Base-by-base conservation (phyloP, 106 monocot genomes). In the Hemerocallis citrina region DNA sequence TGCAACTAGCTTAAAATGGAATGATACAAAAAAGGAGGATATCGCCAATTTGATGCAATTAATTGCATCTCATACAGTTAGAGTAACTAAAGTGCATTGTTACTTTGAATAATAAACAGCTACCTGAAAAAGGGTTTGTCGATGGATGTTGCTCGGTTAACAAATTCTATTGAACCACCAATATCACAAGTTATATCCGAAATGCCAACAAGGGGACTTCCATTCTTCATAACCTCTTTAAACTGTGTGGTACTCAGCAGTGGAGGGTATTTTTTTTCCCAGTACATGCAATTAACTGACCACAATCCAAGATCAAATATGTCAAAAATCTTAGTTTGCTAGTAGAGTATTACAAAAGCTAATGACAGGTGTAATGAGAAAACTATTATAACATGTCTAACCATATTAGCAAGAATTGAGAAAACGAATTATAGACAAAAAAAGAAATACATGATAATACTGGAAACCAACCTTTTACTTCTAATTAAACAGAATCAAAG, bases 211-310 rank as follows among this genome's bases (percentile, higher is more conserved):
- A 98, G 85, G 31, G 81, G 84, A 50, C 79, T 75, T 41, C 79
- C 72, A 43, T 79, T 79, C 63, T 75, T 77, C 52, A 68, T 62
- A 44, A 98, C 58, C 64, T 85, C 82, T 82, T 82, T 71, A 52
- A 98, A 63, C 42, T 98, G 98, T 34, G 70, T 61, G 22, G 74
- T 92, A 45, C 69, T 88, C 13, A 98, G 69, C 74, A 98, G 80
- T 36, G 77, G 75, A 58, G 82, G 91, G 64, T 85, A 92, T 59
- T 88, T 84, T 75, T 72, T 98, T 63, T 98, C 98, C 98, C 98
- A 98, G 51, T 98, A 98, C 81, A 98, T 92, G 75, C 98, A 98
- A 77, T 98, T 98, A 65, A 98, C 91, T 96, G 65, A 65, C 38
- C 34, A 78, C 41, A 77, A 13, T 46, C 2, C 11, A 37, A 16